Evolutionary conservation across 139 green algal species (phyloP), one percentile per base, ranked within the genome.

Genomic region (Volvox reticuliferus): DNA sequence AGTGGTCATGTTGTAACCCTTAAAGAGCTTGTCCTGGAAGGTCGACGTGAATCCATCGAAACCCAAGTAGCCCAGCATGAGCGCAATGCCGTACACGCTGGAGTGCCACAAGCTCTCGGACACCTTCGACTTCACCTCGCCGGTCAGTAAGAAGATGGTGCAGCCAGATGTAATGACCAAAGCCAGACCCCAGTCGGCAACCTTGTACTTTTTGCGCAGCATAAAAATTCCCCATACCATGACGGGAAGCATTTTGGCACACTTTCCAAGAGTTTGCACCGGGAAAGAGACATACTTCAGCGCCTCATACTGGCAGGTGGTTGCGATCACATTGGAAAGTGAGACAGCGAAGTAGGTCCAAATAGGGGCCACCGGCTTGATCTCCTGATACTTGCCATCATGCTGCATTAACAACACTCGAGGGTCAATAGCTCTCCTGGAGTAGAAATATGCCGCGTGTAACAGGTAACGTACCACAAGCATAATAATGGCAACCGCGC

Each of bases 21-120:
- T 98, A 93, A 99, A 99, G 65, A 99, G 95, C 81, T 93, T 93
- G 28, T 94, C 98, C 95, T 99, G 98, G 91, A 99, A 99, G 20
- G 98, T 99, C 65, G 97, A 99, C 2, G 98, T 99, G 96, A 99
- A 99, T 71, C 98, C 98, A 88, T 99, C 98, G 88, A 99, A 98
- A 26, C 91, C 94, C 5, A 99, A 96, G 94, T 99, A 99, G 13
- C 95, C 97, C 21, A 97, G 37, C 98, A 99, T 99, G 26, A 99
- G 96, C 82, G 94, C 24, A 35, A 97, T 26, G 44, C 98, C 98
- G 35, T 90, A 97, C 28, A 96, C 71, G 84, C 90, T 94, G 90
- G 76, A 91, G 35, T 92, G 87, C 88, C 63, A 94, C 35, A 62
- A 82, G 87, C 55, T 88, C 37, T 79, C 90, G 18, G 75, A 87